Conservation (phyloP, 1,139 yeast genomes). For the Candida sanyaensis region DNA sequence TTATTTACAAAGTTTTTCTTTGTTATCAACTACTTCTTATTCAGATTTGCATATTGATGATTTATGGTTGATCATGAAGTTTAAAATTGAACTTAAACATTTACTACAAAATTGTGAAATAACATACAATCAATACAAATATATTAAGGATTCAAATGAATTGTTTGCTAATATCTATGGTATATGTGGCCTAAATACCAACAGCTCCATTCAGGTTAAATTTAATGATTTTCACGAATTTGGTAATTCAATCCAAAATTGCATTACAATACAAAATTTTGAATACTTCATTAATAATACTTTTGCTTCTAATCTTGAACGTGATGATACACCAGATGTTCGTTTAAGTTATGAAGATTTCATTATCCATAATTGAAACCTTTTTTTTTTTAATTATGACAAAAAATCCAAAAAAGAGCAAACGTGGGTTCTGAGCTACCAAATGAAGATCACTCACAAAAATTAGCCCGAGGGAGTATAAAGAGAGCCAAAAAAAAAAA, state of each 20-base stretch:
- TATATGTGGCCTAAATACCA: background rate
- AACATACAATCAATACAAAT: constrained; percentile 13
- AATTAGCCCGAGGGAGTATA: too few species aligned
- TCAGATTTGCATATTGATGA: background rate
- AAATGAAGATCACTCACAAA: too few species aligned
- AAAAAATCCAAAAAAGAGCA: background rate
- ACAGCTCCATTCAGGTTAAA: constrained; percentile 1
- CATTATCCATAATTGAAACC: background rate
- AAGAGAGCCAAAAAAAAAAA: too few species aligned
- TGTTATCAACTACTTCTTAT: background rate
- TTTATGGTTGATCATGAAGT: constrained; percentile 8
- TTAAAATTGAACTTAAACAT: constrained; percentile 16
- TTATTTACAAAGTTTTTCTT: background rate
- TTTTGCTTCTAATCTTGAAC: constrained; percentile 2
- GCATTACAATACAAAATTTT: constrained; percentile 5
- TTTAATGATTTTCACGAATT: constrained; percentile 10
- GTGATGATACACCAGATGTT: constrained; percentile 1
- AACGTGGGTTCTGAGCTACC: background rate
- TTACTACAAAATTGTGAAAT: constrained; percentile 9
- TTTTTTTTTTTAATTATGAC: background rate
- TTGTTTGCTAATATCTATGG: background rate
- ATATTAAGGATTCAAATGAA: background rate
- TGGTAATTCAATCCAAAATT: background rate
- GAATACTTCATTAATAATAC: constrained; percentile 1
- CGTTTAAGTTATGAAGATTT: constrained; percentile 6